Evolutionary conservation across 2,329 filamentous ascomycete genomes (phyloP).

Genomic region (Colletotrichum phormii): DNA sequence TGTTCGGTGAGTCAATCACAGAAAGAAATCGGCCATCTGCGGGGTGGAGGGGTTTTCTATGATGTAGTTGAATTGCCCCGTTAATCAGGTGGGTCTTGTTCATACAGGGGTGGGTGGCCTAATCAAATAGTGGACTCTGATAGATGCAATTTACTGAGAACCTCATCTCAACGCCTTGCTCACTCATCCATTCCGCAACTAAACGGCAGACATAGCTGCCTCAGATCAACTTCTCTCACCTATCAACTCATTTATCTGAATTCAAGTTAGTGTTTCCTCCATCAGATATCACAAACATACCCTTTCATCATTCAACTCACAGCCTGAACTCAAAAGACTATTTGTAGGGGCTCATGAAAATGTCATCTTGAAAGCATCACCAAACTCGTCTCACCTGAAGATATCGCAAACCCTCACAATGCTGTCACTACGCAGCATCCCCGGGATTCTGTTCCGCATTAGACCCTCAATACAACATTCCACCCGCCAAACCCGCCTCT

Average conservation of each 20-base stretch:
- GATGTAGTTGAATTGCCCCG: slow-evolving; percentile 25
- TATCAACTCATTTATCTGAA: neutral
- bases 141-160: slow-evolving; percentile 31
- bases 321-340: neutral
- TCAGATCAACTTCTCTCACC: neutral
- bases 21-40: slow-evolving; percentile 15
- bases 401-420: neutral
- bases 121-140: slow-evolving; percentile 5
- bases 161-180: slow-evolving; percentile 19
- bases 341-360: neutral
- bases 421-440: slow-evolving; percentile 1
- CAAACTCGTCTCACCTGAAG: neutral
- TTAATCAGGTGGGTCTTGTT: slow-evolving; percentile 8
- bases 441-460: neutral
- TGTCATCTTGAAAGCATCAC: slow-evolving; percentile 8
- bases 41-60: slow-evolving; percentile 31
- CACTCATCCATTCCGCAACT: slow-evolving; percentile 37
- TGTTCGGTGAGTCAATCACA: slow-evolving; percentile 35
- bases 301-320: too few relatives aligned
- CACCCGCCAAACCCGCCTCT: neutral
- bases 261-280: too few relatives aligned
- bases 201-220: neutral
- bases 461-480: too few relatives aligned
- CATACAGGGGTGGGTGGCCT: slow-evolving; percentile 11
- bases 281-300: too few relatives aligned